Conservation (phyloP, 2,329 filamentous ascomycete species). For the Nectriaceae sp. region DNA sequence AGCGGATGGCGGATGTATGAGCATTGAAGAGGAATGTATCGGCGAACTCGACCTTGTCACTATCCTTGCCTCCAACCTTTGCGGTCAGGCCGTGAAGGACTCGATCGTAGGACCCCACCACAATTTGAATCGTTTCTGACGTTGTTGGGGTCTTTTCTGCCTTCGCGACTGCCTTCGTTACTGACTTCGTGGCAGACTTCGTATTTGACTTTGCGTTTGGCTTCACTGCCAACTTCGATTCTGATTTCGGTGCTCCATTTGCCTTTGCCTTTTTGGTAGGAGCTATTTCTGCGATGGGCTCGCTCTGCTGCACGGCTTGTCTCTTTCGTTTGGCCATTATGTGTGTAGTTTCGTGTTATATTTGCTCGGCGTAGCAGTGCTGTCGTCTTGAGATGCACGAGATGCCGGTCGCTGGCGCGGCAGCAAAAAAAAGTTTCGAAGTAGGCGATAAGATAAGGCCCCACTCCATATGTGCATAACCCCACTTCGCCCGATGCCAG, state of each 20-base stretch:
- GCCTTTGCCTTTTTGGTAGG: constrained; percentile 20
- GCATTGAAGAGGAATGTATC: constrained; percentile 97
- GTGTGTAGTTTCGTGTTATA: constrained; percentile 12
- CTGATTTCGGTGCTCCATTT: constrained; percentile 16
- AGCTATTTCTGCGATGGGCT: constrained; percentile 35
- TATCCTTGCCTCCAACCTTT: constrained; percentile 53
- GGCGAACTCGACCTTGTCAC: constrained; percentile 67
- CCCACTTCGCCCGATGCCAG: no score
- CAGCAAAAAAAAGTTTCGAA: constrained; percentile 29
- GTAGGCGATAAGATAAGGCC: constrained; percentile 37
- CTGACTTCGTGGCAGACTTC: constrained; percentile 21
- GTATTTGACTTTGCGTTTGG: constrained; percentile 2
- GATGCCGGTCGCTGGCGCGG: neutral
- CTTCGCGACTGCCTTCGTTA: constrained; percentile 24
- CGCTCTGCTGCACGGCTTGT: constrained; percentile 33
- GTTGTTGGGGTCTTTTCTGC: constrained; percentile 18
- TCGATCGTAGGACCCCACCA: constrained; percentile 92
- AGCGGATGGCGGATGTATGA: constrained; percentile 86
- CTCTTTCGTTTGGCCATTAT: constrained; percentile 55
- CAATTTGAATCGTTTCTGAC: constrained; percentile 74
- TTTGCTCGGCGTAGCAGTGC: constrained; percentile 9
- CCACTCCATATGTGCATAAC: constrained; percentile 22
- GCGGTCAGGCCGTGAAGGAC: constrained; percentile 88
- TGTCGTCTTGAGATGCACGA: no score
- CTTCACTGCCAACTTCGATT: constrained; percentile 3